Evolutionary conservation across 345 rosid species (phyloP).

Genomic region (Hevea brasiliensis): DNA sequence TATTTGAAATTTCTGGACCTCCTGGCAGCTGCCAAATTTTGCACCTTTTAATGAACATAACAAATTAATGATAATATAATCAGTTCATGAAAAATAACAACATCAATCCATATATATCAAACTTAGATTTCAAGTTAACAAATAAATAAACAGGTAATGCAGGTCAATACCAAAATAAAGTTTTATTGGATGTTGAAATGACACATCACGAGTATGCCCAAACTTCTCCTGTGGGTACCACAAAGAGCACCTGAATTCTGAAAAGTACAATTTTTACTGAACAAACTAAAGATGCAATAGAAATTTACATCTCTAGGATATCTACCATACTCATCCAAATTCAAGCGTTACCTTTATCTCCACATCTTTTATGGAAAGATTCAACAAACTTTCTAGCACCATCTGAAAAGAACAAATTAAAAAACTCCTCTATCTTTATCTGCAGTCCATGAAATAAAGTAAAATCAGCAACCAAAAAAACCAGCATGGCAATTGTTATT

Average conservation of each 20-base stretch:
- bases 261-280: slow-evolving; percentile 20
- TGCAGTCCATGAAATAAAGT: slow-evolving; percentile 38
- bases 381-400: slow-evolving; percentile 59
- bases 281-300: slow-evolving; percentile 11
- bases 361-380: slow-evolving; percentile 74
- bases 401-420: slow-evolving; percentile 73
- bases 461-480: slow-evolving; percentile 5
- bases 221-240: slow-evolving; percentile 72
- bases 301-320: slow-evolving; percentile 14
- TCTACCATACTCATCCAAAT: not conserved
- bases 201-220: slow-evolving; percentile 74
- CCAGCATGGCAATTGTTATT: not conserved
- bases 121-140: not conserved
- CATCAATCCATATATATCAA: not conserved
- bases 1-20: slow-evolving; percentile 72
- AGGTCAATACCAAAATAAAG: slow-evolving; percentile 74
- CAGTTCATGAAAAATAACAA: slow-evolving; percentile 4
- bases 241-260: slow-evolving; percentile 81
- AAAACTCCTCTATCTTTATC: slow-evolving; percentile 81
- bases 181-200: slow-evolving; percentile 96
- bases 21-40: slow-evolving; percentile 89
- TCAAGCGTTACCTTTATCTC: slow-evolving; percentile 80
- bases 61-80: slow-evolving; percentile 12
- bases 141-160: not conserved
- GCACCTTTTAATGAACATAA: slow-evolving; percentile 56